phyloP scores from a whole-genome alignment of 129 eudicot genomes.

The Pseudognaphalium luteoalbum region DNA sequence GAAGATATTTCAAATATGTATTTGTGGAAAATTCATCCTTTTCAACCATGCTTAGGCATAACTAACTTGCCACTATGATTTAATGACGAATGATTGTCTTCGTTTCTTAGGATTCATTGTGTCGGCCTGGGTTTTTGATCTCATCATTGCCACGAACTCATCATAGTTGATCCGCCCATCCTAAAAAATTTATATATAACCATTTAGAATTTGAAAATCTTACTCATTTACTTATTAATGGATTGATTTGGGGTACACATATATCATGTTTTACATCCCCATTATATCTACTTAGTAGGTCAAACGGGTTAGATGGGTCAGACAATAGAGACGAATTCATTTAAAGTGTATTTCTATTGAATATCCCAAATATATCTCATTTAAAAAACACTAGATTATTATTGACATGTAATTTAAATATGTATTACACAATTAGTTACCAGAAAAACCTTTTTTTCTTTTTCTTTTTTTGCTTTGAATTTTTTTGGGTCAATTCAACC shows the following conservation, averaged over 20 bases:
- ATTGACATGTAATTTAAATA: too few relatives aligned
- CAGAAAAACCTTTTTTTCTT: too few relatives aligned
- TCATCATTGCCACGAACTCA: constrained; percentile 97
- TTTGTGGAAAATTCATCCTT: constrained; percentile 20
- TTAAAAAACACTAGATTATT: neutral
- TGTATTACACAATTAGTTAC: too few relatives aligned
- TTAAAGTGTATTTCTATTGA: too few relatives aligned
- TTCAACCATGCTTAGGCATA: constrained; percentile 17
- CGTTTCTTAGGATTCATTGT: constrained; percentile 57
- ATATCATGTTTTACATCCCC: too few relatives aligned
- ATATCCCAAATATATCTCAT: neutral
- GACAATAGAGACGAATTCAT: too few relatives aligned
- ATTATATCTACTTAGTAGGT: neutral
- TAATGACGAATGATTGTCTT: constrained; percentile 49
- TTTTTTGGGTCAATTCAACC: neutral
- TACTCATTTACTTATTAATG: neutral
- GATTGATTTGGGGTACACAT: neutral
- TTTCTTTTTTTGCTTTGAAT: too few relatives aligned
- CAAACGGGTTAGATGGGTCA: neutral
- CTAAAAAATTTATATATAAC: constrained; percentile 37
- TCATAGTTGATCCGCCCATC: constrained; percentile 94
- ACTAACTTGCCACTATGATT: neutral
- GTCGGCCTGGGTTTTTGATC: constrained; percentile 67
- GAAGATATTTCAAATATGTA: neutral
- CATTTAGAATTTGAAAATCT: neutral